phyloP scores from a whole-genome alignment of 164 flowering plant genomes.

The Tetracentron sinense region DNA sequence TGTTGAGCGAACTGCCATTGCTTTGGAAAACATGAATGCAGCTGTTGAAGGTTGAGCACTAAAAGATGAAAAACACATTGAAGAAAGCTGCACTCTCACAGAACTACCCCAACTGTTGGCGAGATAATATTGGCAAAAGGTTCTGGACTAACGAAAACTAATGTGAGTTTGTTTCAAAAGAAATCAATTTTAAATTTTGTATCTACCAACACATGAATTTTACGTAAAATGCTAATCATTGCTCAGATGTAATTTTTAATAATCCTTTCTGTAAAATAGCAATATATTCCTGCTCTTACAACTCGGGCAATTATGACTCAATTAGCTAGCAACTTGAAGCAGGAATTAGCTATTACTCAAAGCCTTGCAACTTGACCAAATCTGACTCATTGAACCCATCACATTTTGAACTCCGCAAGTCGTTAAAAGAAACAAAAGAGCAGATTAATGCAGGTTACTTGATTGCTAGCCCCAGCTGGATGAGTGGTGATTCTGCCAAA shows the following conservation, averaged over 20 bases:
- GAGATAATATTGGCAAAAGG: background rate
- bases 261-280: background rate
- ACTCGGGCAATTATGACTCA: background rate
- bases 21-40: conserved; percentile 24
- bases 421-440: too few relatives aligned
- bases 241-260: too few relatives aligned
- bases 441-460: too few relatives aligned
- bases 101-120: background rate
- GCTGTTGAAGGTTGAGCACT: conserved; percentile 10
- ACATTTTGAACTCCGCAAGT: too few relatives aligned
- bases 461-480: too few relatives aligned
- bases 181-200: too few relatives aligned
- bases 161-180: background rate
- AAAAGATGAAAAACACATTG: background rate
- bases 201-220: background rate
- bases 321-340: too few relatives aligned
- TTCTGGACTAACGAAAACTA: background rate
- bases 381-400: background rate
- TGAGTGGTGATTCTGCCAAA: too few relatives aligned
- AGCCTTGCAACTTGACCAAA: background rate
- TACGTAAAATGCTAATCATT: too few relatives aligned
- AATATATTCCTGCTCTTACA: background rate
- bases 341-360: too few relatives aligned
- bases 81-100: too few relatives aligned
- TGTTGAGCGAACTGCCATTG: conserved; percentile 48